Conservation (phyloP, 805 yeast genomes). For the Grigorovia humatica region DNA sequence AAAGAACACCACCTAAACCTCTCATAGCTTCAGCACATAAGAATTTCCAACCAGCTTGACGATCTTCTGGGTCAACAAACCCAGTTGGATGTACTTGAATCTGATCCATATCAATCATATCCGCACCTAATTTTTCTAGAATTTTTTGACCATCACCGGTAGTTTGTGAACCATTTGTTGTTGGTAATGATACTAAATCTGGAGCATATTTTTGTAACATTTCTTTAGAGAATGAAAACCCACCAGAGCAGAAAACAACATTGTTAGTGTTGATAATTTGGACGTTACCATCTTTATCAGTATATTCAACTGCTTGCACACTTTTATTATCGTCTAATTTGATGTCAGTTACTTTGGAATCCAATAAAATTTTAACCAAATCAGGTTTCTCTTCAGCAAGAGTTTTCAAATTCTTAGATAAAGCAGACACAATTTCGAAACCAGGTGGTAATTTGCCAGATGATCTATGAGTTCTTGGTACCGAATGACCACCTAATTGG, state of each 20-base stretch:
- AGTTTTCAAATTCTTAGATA: constrained; percentile 31
- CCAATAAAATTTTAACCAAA: constrained; percentile 30
- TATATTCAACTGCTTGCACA: constrained; percentile 37
- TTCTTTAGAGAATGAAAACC: constrained; percentile 36
- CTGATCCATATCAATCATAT: constrained; percentile 46
- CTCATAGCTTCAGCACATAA: constrained; percentile 51
- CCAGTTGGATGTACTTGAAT: constrained; percentile 58
- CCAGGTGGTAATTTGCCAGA: constrained; percentile 49
- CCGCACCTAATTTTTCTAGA: constrained; percentile 38
- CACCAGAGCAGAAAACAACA: constrained; percentile 51
- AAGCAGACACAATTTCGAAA: constrained; percentile 41
- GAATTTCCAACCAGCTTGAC: constrained; percentile 38
- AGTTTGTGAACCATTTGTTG: constrained; percentile 47
- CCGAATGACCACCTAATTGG: constrained; percentile 77
- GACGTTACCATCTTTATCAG: constrained; percentile 20
- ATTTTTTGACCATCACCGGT: constrained; percentile 50
- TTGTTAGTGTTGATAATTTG: constrained; percentile 20
- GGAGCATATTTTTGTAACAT: constrained; percentile 37
- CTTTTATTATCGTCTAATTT: constrained; percentile 17
- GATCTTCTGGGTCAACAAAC: constrained; percentile 37
- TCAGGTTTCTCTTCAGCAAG: constrained; percentile 22
- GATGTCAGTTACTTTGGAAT: constrained; percentile 31
- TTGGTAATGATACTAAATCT: constrained; percentile 36
- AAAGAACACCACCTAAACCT: constrained; percentile 47
- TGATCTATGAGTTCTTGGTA: constrained; percentile 74